These are phyloP conservation scores for Microcyclospora tardicrescens DNA, from an alignment of 2,329 filamentous ascomycete genomes.

Conservation along the genomic window DNA sequence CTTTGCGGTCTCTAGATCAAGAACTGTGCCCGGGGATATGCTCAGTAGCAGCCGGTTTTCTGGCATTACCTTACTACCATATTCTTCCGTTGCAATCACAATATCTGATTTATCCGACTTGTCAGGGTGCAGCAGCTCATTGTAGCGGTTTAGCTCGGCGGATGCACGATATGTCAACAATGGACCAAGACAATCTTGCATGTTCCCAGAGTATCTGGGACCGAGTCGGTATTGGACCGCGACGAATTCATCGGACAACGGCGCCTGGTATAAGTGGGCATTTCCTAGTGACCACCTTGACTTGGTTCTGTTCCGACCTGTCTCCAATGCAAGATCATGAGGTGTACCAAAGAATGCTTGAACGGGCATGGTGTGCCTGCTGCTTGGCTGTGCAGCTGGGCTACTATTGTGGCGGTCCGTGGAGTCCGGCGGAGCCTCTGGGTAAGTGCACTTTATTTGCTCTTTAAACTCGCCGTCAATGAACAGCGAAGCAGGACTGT, in stretches of 20 bases:
- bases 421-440: constrained; percentile 53
- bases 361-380: constrained; percentile 40
- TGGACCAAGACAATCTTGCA: constrained; percentile 87
- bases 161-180: constrained; percentile 96
- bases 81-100: constrained; percentile 70
- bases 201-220: constrained; percentile 85
- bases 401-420: neutral
- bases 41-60: constrained; percentile 74
- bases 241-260: constrained; percentile 79
- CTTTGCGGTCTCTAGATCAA: constrained; percentile 51
- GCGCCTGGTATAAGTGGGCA: constrained; percentile 77
- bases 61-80: constrained; percentile 67
- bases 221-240: constrained; percentile 85
- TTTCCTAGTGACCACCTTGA: constrained; percentile 84
- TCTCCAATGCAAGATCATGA: constrained; percentile 63
- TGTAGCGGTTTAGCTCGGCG: constrained; percentile 76
- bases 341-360: constrained; percentile 92
- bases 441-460: constrained; percentile 80
- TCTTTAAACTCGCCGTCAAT: constrained; percentile 90
- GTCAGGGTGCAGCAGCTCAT: constrained; percentile 78
- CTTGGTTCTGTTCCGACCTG: constrained; percentile 58
- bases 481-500: constrained; percentile 58
- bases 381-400: constrained; percentile 22
- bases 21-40: constrained; percentile 64
- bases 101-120: constrained; percentile 90